These are phyloP conservation scores for Populus euphratica DNA, from an alignment of 345 rosid species.

Conservation along the genomic window DNA sequence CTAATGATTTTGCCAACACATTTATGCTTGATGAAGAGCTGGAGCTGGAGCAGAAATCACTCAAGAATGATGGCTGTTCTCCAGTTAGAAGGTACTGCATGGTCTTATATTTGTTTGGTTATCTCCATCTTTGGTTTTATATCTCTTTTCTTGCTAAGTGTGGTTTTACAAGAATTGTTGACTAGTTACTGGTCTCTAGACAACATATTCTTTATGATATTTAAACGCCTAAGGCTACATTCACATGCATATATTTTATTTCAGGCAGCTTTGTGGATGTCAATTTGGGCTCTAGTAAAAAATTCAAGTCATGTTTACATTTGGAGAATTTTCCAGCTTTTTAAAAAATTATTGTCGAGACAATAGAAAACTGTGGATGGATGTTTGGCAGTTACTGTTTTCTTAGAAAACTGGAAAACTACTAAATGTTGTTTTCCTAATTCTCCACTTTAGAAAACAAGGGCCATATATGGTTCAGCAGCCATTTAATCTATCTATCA, in stretches of 20 bases:
- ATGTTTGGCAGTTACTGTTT: background rate
- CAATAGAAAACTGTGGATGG: background rate
- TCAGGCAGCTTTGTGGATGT: background rate
- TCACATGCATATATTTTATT: background rate
- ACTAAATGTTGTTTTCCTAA: background rate
- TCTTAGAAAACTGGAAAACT: background rate
- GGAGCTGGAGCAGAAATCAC: slow-evolving; percentile 72
- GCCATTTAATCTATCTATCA: background rate
- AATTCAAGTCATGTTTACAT: background rate
- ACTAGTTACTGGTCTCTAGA: background rate
- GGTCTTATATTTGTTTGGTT: background rate
- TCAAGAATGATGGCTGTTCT: slow-evolving; percentile 39
- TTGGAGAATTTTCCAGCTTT: background rate
- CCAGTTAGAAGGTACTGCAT: slow-evolving; percentile 52
- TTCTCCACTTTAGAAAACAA: background rate
- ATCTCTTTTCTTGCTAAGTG: background rate
- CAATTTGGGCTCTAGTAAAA: background rate
- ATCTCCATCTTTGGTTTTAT: background rate
- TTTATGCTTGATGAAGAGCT: slow-evolving; percentile 95
- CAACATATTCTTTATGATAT: background rate
- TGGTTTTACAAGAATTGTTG: background rate
- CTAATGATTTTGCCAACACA: slow-evolving; percentile 68
- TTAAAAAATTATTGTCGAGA: background rate
- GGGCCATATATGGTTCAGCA: background rate
- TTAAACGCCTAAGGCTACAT: background rate